Evolutionary conservation across 2,329 filamentous ascomycete genomes (phyloP).

Genomic region (Colletotrichum truncatum): DNA sequence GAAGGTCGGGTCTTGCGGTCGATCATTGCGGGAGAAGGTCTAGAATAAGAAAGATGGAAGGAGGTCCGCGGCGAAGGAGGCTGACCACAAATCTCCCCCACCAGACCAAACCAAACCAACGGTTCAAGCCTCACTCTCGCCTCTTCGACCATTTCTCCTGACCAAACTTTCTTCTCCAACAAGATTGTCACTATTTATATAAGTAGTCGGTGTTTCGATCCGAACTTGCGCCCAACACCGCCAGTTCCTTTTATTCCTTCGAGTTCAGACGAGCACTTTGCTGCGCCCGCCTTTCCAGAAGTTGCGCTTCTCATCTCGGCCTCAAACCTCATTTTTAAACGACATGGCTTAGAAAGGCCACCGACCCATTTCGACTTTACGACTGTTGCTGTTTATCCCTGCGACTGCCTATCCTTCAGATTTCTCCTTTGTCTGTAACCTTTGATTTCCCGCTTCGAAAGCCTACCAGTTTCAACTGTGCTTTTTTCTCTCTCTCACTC

Average conservation of each 20-base stretch:
- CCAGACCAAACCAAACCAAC: constrained; percentile 13
- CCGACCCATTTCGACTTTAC: constrained; percentile 14
- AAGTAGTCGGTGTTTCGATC: constrained; percentile 6
- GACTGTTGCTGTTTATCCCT: neutral
- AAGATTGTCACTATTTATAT: neutral
- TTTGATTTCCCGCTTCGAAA: constrained; percentile 20
- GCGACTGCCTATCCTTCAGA: constrained; percentile 5
- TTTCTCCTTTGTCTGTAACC: constrained; percentile 4
- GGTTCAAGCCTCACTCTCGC: neutral
- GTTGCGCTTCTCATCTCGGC: constrained; percentile 17
- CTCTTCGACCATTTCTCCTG: neutral
- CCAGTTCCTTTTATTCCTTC: neutral
- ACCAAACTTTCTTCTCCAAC: constrained; percentile 22
- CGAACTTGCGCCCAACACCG: neutral
- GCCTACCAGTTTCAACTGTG: constrained; percentile 16
- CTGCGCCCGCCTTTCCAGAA: neutral
- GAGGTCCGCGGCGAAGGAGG: constrained; percentile 24
- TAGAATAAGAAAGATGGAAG: constrained; percentile 13
- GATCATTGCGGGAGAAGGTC: constrained; percentile 18
- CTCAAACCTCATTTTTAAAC: constrained; percentile 10
- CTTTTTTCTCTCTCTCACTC: constrained; percentile 18
- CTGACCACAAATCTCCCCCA: constrained; percentile 18
- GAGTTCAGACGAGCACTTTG: neutral
- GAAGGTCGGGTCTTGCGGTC: neutral
- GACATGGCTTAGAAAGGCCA: constrained; percentile 14